Percentiles rank a stretch among this genome's conserved stretches.
phyloP scores from a whole-genome alignment of 176 grass and related monocot genomes.

The Avena sativa region DNA sequence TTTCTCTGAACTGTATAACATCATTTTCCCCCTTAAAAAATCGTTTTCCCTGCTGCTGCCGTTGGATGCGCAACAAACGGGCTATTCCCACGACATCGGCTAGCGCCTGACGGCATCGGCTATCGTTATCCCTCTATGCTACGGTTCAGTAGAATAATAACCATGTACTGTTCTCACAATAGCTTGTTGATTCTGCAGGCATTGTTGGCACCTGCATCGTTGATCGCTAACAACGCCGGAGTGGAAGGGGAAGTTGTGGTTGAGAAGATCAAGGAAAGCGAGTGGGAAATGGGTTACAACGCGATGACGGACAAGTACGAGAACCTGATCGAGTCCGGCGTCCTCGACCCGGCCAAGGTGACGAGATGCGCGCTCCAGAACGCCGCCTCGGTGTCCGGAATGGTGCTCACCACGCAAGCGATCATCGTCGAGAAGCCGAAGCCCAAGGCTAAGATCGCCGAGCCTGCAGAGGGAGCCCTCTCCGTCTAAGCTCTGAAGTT shows the following conservation, averaged over 20 bases:
- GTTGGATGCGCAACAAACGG: too few species aligned
- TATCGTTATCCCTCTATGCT: neutral
- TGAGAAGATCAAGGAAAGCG: slow-evolving; percentile 62
- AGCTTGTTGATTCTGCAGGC: slow-evolving; percentile 42
- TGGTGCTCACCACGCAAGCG: slow-evolving; percentile 70
- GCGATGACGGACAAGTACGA: slow-evolving; percentile 60
- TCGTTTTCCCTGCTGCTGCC: too few species aligned
- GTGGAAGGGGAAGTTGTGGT: slow-evolving; percentile 68
- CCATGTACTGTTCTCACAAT: neutral
- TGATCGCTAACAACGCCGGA: slow-evolving; percentile 68
- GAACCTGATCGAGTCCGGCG: slow-evolving; percentile 60
- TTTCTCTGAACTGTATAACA: too few species aligned
- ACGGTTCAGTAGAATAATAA: neutral
- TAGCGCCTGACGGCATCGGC: too few species aligned
- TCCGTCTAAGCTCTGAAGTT: slow-evolving; percentile 25
- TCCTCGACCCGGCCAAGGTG: slow-evolving; percentile 72
- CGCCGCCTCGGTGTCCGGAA: slow-evolving; percentile 63
- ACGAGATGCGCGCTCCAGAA: slow-evolving; percentile 65
- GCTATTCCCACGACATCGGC: too few species aligned
- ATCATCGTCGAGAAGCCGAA: slow-evolving; percentile 73
- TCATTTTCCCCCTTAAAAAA: too few species aligned
- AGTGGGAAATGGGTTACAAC: slow-evolving; percentile 65
- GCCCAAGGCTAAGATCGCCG: slow-evolving; percentile 43
- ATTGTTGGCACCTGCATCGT: slow-evolving; percentile 50
- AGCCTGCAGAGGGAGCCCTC: slow-evolving; percentile 37